These are phyloP conservation scores for Porcisia hertigi DNA, from an alignment of 208 protist genomes.

Conservation along the genomic window DNA sequence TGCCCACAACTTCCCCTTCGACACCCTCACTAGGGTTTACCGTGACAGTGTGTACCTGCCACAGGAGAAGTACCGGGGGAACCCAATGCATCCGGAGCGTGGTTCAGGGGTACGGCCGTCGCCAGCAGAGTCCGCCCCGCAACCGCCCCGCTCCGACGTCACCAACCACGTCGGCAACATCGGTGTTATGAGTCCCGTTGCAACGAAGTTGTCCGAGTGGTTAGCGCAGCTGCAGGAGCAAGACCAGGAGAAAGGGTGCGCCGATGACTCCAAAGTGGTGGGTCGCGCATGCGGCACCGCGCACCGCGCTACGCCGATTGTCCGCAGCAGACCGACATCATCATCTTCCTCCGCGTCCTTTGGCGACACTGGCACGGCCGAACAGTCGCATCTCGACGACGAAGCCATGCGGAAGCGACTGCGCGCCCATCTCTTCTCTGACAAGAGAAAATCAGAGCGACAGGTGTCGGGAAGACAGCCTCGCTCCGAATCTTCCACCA, in stretches of 20 bases:
- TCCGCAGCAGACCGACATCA: not conserved
- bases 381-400: not conserved
- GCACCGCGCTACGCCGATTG: constrained; percentile 3
- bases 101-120: not conserved
- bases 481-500: not conserved
- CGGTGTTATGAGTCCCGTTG: constrained; percentile 51
- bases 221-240: constrained; percentile 19
- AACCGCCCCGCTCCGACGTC: constrained; percentile 19
- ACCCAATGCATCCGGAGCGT: constrained; percentile 43
- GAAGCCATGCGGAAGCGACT: constrained; percentile 20
- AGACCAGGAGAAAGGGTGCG: not conserved
- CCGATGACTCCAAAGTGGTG: not conserved
- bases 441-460: not conserved
- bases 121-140: not conserved
- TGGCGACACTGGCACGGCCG: not conserved
- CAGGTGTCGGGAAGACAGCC: not conserved
- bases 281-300: not conserved
- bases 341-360: not conserved
- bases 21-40: constrained; percentile 75
- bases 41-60: constrained; percentile 59
- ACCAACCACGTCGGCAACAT: constrained; percentile 62
- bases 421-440: constrained; percentile 19
- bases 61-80: constrained; percentile 32
- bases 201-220: constrained; percentile 20
- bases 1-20: constrained; percentile 63